Base-by-base conservation (phyloP, 1,284 basidiomycete genomes). In the Boletellus dicymbophilus region DNA sequence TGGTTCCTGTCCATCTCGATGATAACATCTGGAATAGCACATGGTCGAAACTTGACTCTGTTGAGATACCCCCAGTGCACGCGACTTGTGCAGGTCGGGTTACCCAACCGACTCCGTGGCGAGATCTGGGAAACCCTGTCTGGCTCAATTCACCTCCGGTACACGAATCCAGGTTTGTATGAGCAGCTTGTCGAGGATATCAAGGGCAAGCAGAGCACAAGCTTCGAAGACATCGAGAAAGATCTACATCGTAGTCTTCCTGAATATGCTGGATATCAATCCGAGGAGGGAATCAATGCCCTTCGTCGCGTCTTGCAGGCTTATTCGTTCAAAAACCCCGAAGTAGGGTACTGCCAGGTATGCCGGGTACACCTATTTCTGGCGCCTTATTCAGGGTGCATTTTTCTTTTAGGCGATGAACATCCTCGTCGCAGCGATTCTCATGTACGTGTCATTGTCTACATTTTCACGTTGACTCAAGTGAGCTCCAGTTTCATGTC, bases 191-290 rank as follows among this genome's bases (percentile, higher is more conserved):
- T 98, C 9, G 81, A 84, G 45, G 85, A 93, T 46, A 88, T 96
- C 67, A 78, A 81, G 49, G 95, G 93, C 12, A 81, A 87, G 52
- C 85, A 83, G 21, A 95, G 82, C 46, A 90, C 90, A 9, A 95
- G 93, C 60, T 97, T 96, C 0, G 97, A 99, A 67, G 97, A 99
- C 68, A 99, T 99, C 44, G 97, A 99, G 72, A 99, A 99, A 72
- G 97, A 99, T 68, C 72, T 99, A 34, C 96, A 98, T 71, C 82
- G 97, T 20, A 94, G 91, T 72, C 72, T 98, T 52, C 95, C 95
- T 0, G 95, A 98, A 65, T 98, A 97, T 69, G 87, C 93, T 26
- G 95, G 93, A 2, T 98, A 96, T 68, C 95, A 98, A 66, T 83
- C 82, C 20, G 87, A 92, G 25, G 87, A 91, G 44, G 95, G 95